Evolutionary conservation across 169 alveolate genomes (phyloP), one percentile per base, ranked within the genome.

Genomic region (Fabrea salina): DNA sequence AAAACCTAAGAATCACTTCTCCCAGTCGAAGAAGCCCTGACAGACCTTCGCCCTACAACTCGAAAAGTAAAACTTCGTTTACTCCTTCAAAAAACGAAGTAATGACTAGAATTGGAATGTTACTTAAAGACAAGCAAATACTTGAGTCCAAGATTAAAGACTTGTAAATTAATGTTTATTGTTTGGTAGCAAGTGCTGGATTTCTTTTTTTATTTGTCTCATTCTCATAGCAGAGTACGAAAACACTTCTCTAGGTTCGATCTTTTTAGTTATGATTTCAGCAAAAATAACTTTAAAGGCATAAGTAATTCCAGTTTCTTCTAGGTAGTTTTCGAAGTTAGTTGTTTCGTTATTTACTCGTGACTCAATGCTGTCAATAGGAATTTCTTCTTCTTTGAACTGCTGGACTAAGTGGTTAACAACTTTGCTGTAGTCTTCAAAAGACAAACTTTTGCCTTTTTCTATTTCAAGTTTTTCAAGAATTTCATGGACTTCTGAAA

Each of bases 181-280:
- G n/a, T 44, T 44, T 11, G 53, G 53, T 44, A 44, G 16, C 3
- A 84, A 59, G 35, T 79, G 25, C 39, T 89, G 89, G 16, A 89
- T 74, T 64, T 89, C 94, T 39, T 84, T 81, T 27, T 92, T 90
- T 22, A 89, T 85, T 67, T 89, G 84, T 61, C 90, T 75, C 25
- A 89, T 79, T 58, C 94, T 68, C 92, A 85, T 85, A 22, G 94
- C 86, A 32, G 94, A 85, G 78, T 89, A 89, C 37, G 91, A 82
- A 74, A 81, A 89, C n/a, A 89, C 90, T 51, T 82, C 74, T 57
- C 86, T 91, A 16, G 89, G 89, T 50, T 80, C 70, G 22, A 89
- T 85, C 54, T 89, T 64, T 61, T 89, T 89, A 13, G 83, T 54
- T 19, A 89, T 82, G 4, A 89, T 59, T 57, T 89, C 94, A 5